Evolutionary conservation across 768 basidiomycete genomes (phyloP).

Genomic region (Sporobolomyces roseus): DNA sequence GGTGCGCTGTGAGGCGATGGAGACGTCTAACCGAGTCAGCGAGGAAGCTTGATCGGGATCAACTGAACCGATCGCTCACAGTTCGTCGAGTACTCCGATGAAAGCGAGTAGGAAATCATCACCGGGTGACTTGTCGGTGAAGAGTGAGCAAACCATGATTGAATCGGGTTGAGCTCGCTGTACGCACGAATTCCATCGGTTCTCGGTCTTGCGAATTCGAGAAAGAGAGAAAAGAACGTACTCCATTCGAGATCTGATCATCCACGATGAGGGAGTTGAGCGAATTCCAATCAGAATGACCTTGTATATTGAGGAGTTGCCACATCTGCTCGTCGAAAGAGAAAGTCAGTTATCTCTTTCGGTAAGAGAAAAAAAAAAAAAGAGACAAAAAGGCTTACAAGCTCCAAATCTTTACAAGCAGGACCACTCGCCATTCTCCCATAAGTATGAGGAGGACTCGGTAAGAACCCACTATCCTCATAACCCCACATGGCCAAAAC

Average conservation of each 20-base stretch:
- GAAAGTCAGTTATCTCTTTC: background rate
- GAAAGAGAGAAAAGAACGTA: conserved; percentile 17
- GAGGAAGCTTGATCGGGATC: background rate
- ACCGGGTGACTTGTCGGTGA: conserved; percentile 16
- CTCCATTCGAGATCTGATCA: conserved; percentile 24
- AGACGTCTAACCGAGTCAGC: background rate
- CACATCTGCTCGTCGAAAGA: too few relatives aligned
- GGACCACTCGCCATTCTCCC: conserved; percentile 10
- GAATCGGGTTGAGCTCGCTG: conserved; percentile 20
- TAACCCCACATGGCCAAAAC: conserved; percentile 27
- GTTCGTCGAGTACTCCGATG: conserved; percentile 36
- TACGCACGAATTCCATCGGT: conserved; percentile 2
- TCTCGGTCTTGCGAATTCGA: conserved; percentile 34
- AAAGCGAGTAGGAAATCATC: conserved; percentile 37
- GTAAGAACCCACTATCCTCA: conserved; percentile 27
- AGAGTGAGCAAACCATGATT: conserved; percentile 25
- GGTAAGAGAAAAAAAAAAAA: conserved; percentile 9
- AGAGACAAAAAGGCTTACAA: conserved; percentile 11
- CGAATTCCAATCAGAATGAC: too few relatives aligned
- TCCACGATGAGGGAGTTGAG: background rate
- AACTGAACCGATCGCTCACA: too few relatives aligned
- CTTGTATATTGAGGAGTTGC: too few relatives aligned
- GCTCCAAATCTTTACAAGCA: conserved; percentile 30
- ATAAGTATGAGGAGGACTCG: background rate
- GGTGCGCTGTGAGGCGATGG: background rate